Percentiles rank a stretch among this genome's conserved stretches.
These are phyloP conservation scores for Pseudomonodictys pantanalensis DNA, from an alignment of 495 filamentous ascomycete species.

Conservation along the genomic window DNA sequence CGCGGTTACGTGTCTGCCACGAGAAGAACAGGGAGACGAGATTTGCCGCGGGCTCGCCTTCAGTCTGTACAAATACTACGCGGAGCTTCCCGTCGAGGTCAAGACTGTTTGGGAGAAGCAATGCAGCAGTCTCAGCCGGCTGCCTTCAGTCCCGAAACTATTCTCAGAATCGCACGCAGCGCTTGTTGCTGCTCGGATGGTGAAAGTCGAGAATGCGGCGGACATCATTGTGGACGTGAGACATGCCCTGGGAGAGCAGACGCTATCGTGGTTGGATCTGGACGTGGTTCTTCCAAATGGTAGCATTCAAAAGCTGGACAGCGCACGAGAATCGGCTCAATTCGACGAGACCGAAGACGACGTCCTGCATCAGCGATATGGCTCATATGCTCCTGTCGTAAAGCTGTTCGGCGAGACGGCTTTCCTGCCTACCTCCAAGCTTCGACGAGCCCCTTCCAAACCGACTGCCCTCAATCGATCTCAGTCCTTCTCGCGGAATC, in stretches of 20 bases:
- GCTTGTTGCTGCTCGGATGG: conserved; percentile 78
- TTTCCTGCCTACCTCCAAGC: conserved; percentile 82
- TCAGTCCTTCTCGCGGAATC: conserved; percentile 69
- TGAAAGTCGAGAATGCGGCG: conserved; percentile 66
- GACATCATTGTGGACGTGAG: conserved; percentile 71
- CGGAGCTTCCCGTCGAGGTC: conserved; percentile 72
- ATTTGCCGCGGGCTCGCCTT: conserved; percentile 86
- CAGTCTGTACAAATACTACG: conserved; percentile 88
- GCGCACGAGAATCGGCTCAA: conserved; percentile 41
- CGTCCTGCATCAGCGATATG: conserved; percentile 67
- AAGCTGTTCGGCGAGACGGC: conserved; percentile 74
- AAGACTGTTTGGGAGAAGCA: conserved; percentile 55
- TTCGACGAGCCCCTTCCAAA: conserved; percentile 83
- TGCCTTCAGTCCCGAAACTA: conserved; percentile 60
- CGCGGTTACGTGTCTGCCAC: conserved; percentile 86
- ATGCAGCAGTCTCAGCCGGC: conserved; percentile 42
- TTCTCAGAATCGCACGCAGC: conserved; percentile 94
- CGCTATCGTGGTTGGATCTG: conserved; percentile 77
- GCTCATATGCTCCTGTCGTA: conserved; percentile 68
- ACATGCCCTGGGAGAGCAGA: conserved; percentile 70
- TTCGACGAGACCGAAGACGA: conserved; percentile 51
- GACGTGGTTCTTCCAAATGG: conserved; percentile 81
- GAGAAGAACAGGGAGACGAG: conserved; percentile 91
- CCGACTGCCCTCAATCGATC: conserved; percentile 72
- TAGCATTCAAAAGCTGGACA: conserved; percentile 58